These are phyloP conservation scores for Chaetomium olivaceum DNA, from an alignment of 2,329 filamentous ascomycete genomes.

Conservation along the genomic window DNA sequence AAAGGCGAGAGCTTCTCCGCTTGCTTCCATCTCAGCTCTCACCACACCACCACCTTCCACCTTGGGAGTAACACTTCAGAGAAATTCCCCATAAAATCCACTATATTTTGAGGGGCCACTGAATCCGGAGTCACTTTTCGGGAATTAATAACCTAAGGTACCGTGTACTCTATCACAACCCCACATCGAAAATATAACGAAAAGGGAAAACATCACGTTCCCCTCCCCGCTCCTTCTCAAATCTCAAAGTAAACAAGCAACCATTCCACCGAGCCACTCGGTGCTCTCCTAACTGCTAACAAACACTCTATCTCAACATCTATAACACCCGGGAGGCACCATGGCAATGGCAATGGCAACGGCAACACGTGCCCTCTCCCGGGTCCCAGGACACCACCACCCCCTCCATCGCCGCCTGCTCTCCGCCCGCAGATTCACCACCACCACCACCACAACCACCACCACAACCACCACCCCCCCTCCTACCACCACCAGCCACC, in stretches of 20 bases:
- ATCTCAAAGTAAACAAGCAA: neutral
- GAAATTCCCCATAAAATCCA: neutral
- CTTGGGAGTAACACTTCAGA: neutral
- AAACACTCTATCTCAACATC: neutral
- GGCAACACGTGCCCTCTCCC: constrained; percentile 17
- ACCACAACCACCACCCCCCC: constrained; percentile 6
- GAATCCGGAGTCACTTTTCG: neutral
- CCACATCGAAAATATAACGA: neutral
- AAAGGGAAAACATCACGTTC: neutral
- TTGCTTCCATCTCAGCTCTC: neutral
- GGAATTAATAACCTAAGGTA: neutral
- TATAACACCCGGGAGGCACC: neutral
- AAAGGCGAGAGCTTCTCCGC: constrained; percentile 4
- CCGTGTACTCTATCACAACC: neutral
- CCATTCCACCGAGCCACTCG: neutral
- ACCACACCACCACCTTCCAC: neutral
- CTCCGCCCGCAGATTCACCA: too few species aligned
- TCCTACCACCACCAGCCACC: neutral
- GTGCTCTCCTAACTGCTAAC: neutral
- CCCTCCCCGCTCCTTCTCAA: neutral
- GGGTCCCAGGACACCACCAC: neutral
- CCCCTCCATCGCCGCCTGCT: too few species aligned
- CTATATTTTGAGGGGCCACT: constrained; percentile 1
- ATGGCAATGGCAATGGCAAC: neutral
- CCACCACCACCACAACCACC: neutral